Conservation (phyloP, 768 basidiomycete genomes). For the Gymnopilus junonius region DNA sequence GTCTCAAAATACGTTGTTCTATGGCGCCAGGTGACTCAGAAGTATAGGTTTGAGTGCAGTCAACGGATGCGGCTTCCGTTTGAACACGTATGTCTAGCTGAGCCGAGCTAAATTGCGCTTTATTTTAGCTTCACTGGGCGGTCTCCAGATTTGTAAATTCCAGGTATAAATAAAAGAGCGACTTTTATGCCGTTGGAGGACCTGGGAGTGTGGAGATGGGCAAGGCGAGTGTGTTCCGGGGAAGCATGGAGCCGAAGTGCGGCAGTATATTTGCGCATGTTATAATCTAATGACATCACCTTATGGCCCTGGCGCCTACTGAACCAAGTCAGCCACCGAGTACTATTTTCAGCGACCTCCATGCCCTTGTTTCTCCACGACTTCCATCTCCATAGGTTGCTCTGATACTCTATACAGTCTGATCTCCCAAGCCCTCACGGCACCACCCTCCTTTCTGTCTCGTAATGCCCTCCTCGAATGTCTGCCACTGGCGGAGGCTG, state of each 20-base stretch:
- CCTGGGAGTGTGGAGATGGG: background rate
- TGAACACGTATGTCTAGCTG: background rate
- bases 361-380: background rate
- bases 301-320: background rate
- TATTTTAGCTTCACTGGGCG: background rate
- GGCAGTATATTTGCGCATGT: background rate
- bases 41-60: background rate
- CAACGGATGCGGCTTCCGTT: background rate
- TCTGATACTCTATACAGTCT: background rate
- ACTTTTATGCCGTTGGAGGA: slow-evolving; percentile 11
- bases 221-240: background rate
- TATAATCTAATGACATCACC: background rate
- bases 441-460: slow-evolving; percentile 11
- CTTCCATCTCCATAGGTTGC: background rate
- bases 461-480: background rate
- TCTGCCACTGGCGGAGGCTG: background rate
- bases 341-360: background rate
- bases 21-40: background rate
- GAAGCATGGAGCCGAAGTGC: background rate
- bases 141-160: background rate
- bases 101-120: background rate
- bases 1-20: background rate
- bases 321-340: background rate
- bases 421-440: slow-evolving; percentile 22
- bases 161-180: background rate